Evolutionary conservation across 225 moss, liverwort and hornwort species (phyloP).

Genomic region (Pseudoscleropodium purum): DNA sequence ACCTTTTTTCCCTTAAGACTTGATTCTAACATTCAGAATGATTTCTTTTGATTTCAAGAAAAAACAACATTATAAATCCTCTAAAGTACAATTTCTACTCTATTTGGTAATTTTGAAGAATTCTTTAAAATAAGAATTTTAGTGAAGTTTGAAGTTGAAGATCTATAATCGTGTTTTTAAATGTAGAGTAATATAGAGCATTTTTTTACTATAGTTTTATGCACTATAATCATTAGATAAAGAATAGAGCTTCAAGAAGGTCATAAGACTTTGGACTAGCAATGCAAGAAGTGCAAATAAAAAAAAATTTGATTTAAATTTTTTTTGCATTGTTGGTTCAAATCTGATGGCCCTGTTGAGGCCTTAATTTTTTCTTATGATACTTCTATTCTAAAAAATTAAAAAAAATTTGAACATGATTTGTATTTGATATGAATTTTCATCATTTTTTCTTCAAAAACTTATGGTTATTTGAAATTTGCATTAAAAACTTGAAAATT

Average conservation of each 20-base stretch:
- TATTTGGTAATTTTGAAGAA: background rate
- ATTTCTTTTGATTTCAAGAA: background rate
- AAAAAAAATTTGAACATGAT: background rate
- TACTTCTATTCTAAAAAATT: background rate
- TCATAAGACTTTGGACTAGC: fast-evolving
- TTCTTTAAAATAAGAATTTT: background rate
- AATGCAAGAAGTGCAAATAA: no score
- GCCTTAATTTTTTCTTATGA: background rate
- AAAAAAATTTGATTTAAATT: no score
- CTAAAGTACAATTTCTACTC: fast-evolving
- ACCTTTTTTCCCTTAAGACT: background rate
- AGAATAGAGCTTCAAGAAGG: no score
- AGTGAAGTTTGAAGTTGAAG: background rate
- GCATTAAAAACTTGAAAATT: background rate
- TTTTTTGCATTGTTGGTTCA: no score
- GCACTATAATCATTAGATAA: no score
- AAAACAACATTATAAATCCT: background rate
- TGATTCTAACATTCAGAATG: background rate
- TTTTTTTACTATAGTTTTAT: no score
- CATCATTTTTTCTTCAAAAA: no score
- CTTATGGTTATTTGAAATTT: background rate
- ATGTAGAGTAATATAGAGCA: background rate
- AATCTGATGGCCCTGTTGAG: fast-evolving
- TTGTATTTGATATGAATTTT: background rate
- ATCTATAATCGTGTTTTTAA: background rate